Evolutionary conservation across 225 moss, liverwort and hornwort genomes (phyloP).

Genomic region (Straminergon stramineum): DNA sequence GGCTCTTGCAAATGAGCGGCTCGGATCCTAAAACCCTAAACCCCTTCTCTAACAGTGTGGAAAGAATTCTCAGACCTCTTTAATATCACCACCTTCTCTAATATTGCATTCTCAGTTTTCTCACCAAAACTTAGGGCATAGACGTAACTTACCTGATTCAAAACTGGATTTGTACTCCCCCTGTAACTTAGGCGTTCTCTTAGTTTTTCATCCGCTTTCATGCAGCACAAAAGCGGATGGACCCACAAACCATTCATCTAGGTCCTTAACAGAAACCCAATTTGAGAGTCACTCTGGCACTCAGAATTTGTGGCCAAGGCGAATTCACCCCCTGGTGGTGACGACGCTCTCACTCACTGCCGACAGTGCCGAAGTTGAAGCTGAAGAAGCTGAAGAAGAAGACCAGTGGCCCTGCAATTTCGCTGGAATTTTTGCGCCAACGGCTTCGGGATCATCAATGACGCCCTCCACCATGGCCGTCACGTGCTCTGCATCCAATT

Average conservation of each 20-base stretch:
- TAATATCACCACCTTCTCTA: neutral
- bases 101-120: neutral
- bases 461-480: neutral
- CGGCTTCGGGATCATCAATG: neutral
- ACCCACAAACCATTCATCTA: neutral
- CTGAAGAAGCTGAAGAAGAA: neutral
- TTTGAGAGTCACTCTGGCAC: neutral
- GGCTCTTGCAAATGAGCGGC: neutral
- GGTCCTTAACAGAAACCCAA: neutral
- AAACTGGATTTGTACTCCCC: neutral
- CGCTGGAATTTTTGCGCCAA: neutral
- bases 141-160: neutral
- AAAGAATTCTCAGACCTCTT: neutral
- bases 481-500: neutral
- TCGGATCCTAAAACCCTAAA: slow-evolving; percentile 23
- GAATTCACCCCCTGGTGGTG: neutral
- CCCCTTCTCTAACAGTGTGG: neutral
- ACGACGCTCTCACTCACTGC: neutral
- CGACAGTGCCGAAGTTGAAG: neutral
- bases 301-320: neutral
- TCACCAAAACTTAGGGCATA: neutral
- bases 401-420: neutral
- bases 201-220: no score
- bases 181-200: no score
- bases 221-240: no score